Evolutionary conservation across 1,284 basidiomycete species (phyloP), one percentile per base, ranked within the genome.

Genomic region (Rhizopogon hawkerae): DNA sequence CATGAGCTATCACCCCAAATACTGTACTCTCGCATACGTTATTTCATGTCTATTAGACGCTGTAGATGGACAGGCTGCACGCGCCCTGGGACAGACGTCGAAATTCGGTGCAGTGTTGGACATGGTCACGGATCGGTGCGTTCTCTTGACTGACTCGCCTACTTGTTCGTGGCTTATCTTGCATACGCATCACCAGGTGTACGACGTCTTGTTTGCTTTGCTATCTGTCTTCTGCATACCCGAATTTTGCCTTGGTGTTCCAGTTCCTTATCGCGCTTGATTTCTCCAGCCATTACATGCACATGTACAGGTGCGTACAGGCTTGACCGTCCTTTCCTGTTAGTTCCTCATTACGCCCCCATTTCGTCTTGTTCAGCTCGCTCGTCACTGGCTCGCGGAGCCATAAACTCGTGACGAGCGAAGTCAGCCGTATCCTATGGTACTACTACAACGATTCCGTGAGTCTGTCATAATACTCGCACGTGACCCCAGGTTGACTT

Each of bases 241-340:
- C 92, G 6, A 63, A 72, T 31, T 89, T 75, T 57, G 89, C 93
- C 2, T 73, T 96, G 46, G 63, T 86, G 46, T 98, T 98, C 75
- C 93, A 97, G 69, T 88, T 89, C 67, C 82, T 99, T 54, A 98
- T 99, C 69, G 83, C 94, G 0, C 83, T 99, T 55, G 96, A 99
- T 70, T 99, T 99, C 67, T 87, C 88, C 57, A 95, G 92, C 60
- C 95, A 99, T 69, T 99, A 98, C 73, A 98, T 99, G 80, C 96
- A 98, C 73, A 99, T 99, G 95, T 97, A 98, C 72, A 95, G 92
- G 93, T 93, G 60, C 53, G 78, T 68, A 13, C 13, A 18, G 10
- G 38, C 50, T 24, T 34, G 10, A 35, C 3, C 34, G 11, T 24
- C 14, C 13, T 50, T 35, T 9, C 35, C 29, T 9, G 24, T 29